phyloP scores from a whole-genome alignment of 1,284 basidiomycete species.

The Fomitopsis palustris region DNA sequence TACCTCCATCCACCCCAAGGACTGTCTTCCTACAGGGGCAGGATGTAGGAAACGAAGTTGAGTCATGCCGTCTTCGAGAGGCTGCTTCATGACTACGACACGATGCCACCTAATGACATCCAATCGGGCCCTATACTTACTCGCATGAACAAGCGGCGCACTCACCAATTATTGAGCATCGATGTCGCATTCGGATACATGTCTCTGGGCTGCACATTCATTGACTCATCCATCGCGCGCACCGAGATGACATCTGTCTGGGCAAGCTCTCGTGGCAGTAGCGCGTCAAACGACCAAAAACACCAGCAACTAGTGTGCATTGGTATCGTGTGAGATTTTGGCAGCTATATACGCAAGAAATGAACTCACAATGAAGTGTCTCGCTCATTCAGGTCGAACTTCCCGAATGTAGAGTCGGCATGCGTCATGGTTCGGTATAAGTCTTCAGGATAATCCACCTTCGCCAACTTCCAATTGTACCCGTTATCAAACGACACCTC shows the following conservation, averaged over 20 bases:
- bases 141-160: not conserved
- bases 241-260: slow-evolving; percentile 42
- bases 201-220: slow-evolving; percentile 22
- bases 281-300: slow-evolving; percentile 54
- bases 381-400: slow-evolving; percentile 43
- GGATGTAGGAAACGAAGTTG: slow-evolving; percentile 58
- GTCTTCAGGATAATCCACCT: slow-evolving; percentile 56
- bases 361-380: slow-evolving; percentile 47
- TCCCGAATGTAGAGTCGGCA: slow-evolving; percentile 33
- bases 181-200: slow-evolving; percentile 24
- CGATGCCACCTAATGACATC: slow-evolving; percentile 50
- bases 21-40: slow-evolving; percentile 45
- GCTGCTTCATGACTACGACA: slow-evolving; percentile 42
- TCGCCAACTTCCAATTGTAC: slow-evolving; percentile 46
- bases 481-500: slow-evolving; percentile 64
- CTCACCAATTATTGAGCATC: slow-evolving; percentile 59
- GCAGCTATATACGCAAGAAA: not conserved
- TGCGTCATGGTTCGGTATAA: slow-evolving; percentile 36
- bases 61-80: slow-evolving; percentile 15
- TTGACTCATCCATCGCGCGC: slow-evolving; percentile 51
- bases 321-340: not conserved
- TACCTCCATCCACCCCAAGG: slow-evolving; percentile 65
- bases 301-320: slow-evolving; percentile 55
- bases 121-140: not conserved
- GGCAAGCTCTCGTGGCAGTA: slow-evolving; percentile 33